Conservation (phyloP, 2,329 filamentous ascomycete species). For the Cryphonectria japonica region DNA sequence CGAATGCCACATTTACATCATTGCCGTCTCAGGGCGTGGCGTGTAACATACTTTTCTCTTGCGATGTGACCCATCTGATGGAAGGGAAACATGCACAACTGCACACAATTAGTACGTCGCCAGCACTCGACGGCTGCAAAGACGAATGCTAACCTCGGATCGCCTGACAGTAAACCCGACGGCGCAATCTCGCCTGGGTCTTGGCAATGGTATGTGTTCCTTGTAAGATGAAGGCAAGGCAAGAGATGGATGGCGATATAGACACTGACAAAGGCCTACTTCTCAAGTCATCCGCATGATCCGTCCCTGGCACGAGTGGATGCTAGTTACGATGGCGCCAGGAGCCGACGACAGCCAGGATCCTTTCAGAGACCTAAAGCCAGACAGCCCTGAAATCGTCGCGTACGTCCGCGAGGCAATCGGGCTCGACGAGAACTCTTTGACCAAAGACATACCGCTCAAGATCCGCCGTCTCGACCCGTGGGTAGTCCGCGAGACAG, state of each 20-base stretch:
- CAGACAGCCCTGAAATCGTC: slow-evolving; percentile 17
- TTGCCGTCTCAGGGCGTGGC: slow-evolving; percentile 19
- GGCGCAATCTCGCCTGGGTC: slow-evolving; percentile 46
- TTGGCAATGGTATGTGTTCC: slow-evolving; percentile 37
- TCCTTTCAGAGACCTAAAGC: slow-evolving; percentile 19
- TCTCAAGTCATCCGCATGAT: slow-evolving; percentile 53
- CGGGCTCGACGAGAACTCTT: slow-evolving; percentile 47
- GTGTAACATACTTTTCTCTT: slow-evolving; percentile 22
- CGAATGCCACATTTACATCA: slow-evolving; percentile 6
- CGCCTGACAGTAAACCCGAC: slow-evolving; percentile 51
- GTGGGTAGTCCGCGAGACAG: slow-evolving; percentile 60
- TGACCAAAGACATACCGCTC: slow-evolving; percentile 39
- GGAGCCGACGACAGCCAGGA: slow-evolving; percentile 38
- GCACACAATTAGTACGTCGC: slow-evolving; percentile 44
- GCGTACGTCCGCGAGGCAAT: slow-evolving; percentile 48
- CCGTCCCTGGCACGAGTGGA: slow-evolving; percentile 62
- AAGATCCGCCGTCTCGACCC: slow-evolving; percentile 53
- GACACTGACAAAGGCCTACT: not conserved
- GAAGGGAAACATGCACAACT: slow-evolving; percentile 55
- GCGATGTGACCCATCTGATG: slow-evolving; percentile 56
- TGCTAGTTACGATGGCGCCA: slow-evolving; percentile 41
- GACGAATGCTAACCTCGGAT: not conserved
- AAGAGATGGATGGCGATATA: not conserved
- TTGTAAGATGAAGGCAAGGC: not conserved
- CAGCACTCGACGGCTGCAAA: not conserved